Evolutionary conservation across 768 basidiomycete genomes (phyloP).

Genomic region (Russula earlei): DNA sequence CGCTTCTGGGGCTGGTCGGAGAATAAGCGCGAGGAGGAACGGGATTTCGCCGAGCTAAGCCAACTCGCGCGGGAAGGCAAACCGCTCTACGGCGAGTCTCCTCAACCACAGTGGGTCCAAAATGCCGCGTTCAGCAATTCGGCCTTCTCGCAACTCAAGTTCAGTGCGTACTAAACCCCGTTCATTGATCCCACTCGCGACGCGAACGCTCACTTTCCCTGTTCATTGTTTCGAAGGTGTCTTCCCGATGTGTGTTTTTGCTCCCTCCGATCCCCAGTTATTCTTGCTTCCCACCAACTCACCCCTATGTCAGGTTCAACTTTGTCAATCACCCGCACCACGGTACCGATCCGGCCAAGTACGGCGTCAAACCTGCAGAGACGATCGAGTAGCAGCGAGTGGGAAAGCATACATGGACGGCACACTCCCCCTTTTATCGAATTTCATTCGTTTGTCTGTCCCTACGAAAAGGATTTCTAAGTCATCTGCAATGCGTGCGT

Average conservation of each 20-base stretch:
- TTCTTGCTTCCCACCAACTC: neutral
- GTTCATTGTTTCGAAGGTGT: constrained; percentile 34
- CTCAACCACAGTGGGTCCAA: constrained; percentile 80
- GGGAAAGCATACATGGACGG: constrained; percentile 1
- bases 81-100: constrained; percentile 77
- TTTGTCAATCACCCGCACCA: constrained; percentile 86
- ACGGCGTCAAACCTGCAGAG: constrained; percentile 28
- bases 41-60: constrained; percentile 70
- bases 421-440: neutral
- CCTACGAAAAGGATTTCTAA: neutral
- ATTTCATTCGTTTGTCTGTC: neutral
- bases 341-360: constrained; percentile 79
- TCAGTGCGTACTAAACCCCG: constrained; percentile 45
- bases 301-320: constrained; percentile 63
- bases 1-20: constrained; percentile 97
- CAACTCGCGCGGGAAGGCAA: constrained; percentile 69
- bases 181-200: neutral
- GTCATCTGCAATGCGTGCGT: neutral
- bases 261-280: neutral
- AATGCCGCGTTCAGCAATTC: constrained; percentile 82
- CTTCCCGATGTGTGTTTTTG: constrained; percentile 60
- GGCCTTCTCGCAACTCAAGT: constrained; percentile 87
- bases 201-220: neutral
- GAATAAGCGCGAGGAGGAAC: constrained; percentile 72
- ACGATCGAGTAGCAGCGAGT: constrained; percentile 19